Percentiles rank a stretch among this genome's conserved stretches.
Conservation (phyloP, 2,329 filamentous ascomycete species). For the Paraconiothyrium sp. region DNA sequence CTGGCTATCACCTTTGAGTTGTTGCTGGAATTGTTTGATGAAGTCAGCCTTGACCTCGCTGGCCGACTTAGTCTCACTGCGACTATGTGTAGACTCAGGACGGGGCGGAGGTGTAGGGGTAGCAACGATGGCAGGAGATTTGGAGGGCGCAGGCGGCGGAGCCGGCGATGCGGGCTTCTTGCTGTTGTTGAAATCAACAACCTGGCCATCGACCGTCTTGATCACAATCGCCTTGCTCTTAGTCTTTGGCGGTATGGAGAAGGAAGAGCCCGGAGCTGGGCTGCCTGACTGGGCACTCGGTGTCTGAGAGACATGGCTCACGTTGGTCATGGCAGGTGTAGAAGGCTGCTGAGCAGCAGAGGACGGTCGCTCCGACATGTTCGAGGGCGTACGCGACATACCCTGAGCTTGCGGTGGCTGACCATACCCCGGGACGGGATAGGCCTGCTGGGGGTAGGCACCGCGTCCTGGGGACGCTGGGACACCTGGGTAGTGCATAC, state of each 20-base stretch:
- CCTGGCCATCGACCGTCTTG: slow-evolving; percentile 82
- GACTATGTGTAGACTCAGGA: slow-evolving; percentile 69
- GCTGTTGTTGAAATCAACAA: slow-evolving; percentile 68
- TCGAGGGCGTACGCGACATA: slow-evolving; percentile 72
- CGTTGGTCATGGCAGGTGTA: slow-evolving; percentile 60
- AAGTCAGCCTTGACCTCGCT: slow-evolving; percentile 72
- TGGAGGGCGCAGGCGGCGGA: slow-evolving; percentile 58
- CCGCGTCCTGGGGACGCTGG: slow-evolving; percentile 57
- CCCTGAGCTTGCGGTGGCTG: slow-evolving; percentile 67
- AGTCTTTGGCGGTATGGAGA: slow-evolving; percentile 68
- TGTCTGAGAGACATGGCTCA: slow-evolving; percentile 57
- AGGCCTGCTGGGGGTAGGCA: slow-evolving; percentile 58
- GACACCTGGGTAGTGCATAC: slow-evolving; percentile 56
- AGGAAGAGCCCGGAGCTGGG: slow-evolving; percentile 68
- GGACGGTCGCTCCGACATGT: slow-evolving; percentile 65
- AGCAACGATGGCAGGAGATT: slow-evolving; percentile 73
- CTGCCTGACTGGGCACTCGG: slow-evolving; percentile 66
- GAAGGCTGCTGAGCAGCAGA: slow-evolving; percentile 69
- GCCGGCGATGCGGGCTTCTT: slow-evolving; percentile 54
- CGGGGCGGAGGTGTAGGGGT: slow-evolving; percentile 76
- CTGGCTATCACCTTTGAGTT: slow-evolving; percentile 55
- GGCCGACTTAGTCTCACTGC: slow-evolving; percentile 79
- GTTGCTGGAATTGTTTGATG: slow-evolving; percentile 74
- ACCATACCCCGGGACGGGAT: slow-evolving; percentile 63
- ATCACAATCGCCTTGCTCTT: slow-evolving; percentile 83